These are phyloP conservation scores for Cadophora luteo-olivacea DNA, from an alignment of 2,329 filamentous ascomycete genomes.

Conservation along the genomic window DNA sequence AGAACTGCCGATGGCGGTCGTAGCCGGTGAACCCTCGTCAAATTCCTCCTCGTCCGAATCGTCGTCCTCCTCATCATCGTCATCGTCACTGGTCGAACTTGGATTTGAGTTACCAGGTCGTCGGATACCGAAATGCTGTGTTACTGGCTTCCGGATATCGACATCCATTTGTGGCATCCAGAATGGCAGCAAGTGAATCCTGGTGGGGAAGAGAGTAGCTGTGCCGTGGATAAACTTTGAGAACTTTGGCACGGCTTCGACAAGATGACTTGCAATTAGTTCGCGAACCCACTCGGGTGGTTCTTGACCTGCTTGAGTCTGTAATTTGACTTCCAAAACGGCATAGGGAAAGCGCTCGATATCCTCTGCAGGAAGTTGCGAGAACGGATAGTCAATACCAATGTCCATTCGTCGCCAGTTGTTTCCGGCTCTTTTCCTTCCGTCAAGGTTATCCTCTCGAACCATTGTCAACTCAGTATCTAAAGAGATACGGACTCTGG, in stretches of 20 bases:
- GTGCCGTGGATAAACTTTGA: conserved; percentile 99
- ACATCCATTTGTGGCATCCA: conserved; percentile 99
- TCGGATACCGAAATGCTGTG: conserved; percentile 89
- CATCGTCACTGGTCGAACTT: conserved; percentile 78
- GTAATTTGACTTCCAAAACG: conserved; percentile 94
- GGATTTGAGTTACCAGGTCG: conserved; percentile 77
- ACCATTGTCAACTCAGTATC: conserved; percentile 96
- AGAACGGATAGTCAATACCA: conserved; percentile 93
- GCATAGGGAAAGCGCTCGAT: conserved; percentile 94
- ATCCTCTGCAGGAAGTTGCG: conserved; percentile 83
- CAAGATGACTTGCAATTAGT: conserved; percentile 89
- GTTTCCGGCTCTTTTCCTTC: conserved; percentile 73
- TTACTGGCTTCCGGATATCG: conserved; percentile 92
- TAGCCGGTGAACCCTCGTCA: conserved; percentile 33
- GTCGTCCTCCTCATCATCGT: conserved; percentile 73
- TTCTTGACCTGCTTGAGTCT: conserved; percentile 94
- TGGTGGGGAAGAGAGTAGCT: conserved; percentile 82
- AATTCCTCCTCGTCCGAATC: conserved; percentile 66
- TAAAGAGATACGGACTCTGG: conserved; percentile 92
- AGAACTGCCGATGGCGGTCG: conserved; percentile 27
- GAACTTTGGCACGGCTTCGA: conserved; percentile 99
- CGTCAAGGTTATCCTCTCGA: conserved; percentile 93
- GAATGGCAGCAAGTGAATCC: conserved; percentile 90
- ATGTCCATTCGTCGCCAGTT: conserved; percentile 99
- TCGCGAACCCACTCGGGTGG: conserved; percentile 97